A percentile compares a stretch with the other conserved stretches of the same genome.
Evolutionary conservation across 164 flowering plant species (phyloP).

Genomic region (Macadamia integrifolia): DNA sequence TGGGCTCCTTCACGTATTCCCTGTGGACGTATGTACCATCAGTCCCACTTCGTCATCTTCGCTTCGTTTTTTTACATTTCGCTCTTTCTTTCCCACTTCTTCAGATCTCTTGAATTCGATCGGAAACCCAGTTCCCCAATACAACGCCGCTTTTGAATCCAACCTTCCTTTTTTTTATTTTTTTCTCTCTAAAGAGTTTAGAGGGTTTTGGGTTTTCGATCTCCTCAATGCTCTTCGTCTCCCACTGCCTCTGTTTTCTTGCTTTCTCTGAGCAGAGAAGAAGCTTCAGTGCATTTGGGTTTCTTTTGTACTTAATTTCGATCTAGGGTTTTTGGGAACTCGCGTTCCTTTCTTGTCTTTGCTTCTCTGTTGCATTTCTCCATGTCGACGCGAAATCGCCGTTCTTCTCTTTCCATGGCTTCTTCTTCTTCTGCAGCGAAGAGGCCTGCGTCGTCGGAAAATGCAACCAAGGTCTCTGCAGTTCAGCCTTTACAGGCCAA

Average conservation of each 20-base stretch:
- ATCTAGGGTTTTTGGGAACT: background rate
- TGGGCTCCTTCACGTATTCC: background rate
- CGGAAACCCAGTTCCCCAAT: no score
- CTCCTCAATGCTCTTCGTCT: background rate
- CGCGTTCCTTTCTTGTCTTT: background rate
- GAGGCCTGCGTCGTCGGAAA: conserved; percentile 20
- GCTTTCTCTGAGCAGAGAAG: conserved; percentile 7
- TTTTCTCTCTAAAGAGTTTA: background rate
- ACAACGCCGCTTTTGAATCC: no score
- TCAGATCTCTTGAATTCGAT: background rate
- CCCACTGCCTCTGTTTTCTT: background rate
- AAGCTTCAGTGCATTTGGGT: background rate
- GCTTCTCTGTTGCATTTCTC: background rate
- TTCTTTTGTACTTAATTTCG: background rate
- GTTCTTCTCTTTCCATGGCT: conserved; percentile 16
- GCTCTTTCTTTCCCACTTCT: background rate
- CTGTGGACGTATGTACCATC: background rate
- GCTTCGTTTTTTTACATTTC: background rate
- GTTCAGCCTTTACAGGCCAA: conserved; percentile 19
- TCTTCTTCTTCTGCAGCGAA: conserved; percentile 17
- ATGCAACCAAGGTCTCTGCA: conserved; percentile 9
- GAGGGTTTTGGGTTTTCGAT: conserved; percentile 2
- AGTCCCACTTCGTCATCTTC: background rate
- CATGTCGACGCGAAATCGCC: conserved; percentile 25
- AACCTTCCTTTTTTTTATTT: no score